Evolutionary conservation across 2,329 filamentous ascomycete genomes (phyloP), one percentile per base, ranked within the genome.

Genomic region (Fusarium fracticaudum): DNA sequence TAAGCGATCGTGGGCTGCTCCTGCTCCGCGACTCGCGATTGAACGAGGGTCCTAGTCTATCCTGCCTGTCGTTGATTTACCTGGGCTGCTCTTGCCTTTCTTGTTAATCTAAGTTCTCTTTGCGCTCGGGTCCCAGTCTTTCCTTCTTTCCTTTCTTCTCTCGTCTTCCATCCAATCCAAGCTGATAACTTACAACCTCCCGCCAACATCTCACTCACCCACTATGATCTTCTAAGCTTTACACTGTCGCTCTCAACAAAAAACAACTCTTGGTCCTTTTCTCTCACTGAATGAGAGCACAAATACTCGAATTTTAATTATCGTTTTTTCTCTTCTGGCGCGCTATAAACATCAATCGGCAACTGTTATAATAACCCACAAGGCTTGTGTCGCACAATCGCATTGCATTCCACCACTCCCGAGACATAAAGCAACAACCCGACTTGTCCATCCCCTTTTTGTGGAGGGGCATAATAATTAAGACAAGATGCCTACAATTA

Each of bases 1-100:
- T 75, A 74, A 77, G 76, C 72, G 61, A 77, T 77, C 71, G 65
- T 71, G 69, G 67, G 63, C 69, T 73, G 73, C 72, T 66, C 61
- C 64, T 70, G 45, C 60, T 64, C 54, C 60, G 43, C 59, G 70
- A 60, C 57, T 64, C 62, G 65, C 33, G n/a, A 69, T 38, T 45
- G 29, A 31, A 24, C 41, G 66, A 60, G 44, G 63, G 48, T 43
- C 35, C 33, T 51, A 51, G 22, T 24, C 18, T 59, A 43, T 26
- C 48, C 22, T 51, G 24, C 44, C 24, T 48, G 45, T 64, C 22
- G 15, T 47, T 70, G 33, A 33, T 38, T 53, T 26, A 53, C 50
- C 33, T 53, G 33, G 33, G n/a, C 45, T 58, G 37, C 43, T 44
- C 29, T 48, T 41, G 24, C 47, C 47, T n/a, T 55, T 38, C 59